A percentile compares a stretch with the other conserved stretches of the same genome.
Conservation (phyloP, 2,329 filamentous ascomycete genomes). For the Xenoacremonium recifei region DNA sequence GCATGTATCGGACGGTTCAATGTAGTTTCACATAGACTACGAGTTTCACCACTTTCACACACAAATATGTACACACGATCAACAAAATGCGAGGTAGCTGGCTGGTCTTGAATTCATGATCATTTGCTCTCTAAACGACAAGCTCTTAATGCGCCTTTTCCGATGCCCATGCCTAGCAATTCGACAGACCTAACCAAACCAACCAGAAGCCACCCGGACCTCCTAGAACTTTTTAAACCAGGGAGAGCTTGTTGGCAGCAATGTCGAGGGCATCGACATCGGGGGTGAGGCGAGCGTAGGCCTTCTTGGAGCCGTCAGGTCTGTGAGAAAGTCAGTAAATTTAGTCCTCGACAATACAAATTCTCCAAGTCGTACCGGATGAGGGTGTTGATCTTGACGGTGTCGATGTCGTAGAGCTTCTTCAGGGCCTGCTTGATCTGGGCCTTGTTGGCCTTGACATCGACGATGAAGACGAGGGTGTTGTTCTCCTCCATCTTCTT, state of each 20-base stretch:
- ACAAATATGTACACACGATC: too few relatives aligned
- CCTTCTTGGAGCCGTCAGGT: slow-evolving; percentile 98
- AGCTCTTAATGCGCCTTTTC: slow-evolving; percentile 35
- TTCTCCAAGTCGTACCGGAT: slow-evolving; percentile 67
- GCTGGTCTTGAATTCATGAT: slow-evolving; percentile 34
- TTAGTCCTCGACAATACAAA: neutral
- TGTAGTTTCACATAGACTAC: too few relatives aligned
- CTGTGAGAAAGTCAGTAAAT: slow-evolving; percentile 41
- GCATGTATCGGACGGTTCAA: too few relatives aligned
- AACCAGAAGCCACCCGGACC: slow-evolving; percentile 24
- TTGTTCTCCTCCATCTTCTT: slow-evolving; percentile 99
- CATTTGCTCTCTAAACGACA: slow-evolving; percentile 34
- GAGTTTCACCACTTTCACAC: too few relatives aligned
- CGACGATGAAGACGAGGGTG: slow-evolving; percentile 96
- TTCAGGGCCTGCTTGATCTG: slow-evolving; percentile 98
- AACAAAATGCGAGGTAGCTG: slow-evolving; percentile 22
- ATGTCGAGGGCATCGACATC: slow-evolving; percentile 99
- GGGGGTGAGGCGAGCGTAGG: slow-evolving; percentile 89
- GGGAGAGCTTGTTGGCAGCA: slow-evolving; percentile 96
- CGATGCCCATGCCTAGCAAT: slow-evolving; percentile 37
- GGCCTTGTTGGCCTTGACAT: slow-evolving; percentile 98
- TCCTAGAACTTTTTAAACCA: slow-evolving; percentile 67
- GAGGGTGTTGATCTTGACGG: slow-evolving; percentile 98
- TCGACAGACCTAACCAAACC: slow-evolving; percentile 41
- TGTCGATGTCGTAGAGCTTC: slow-evolving; percentile 99